Evolutionary conservation across 2,329 filamentous ascomycete genomes (phyloP), one percentile per base, ranked within the genome.

Genomic region (Colletotrichum plurivorum): DNA sequence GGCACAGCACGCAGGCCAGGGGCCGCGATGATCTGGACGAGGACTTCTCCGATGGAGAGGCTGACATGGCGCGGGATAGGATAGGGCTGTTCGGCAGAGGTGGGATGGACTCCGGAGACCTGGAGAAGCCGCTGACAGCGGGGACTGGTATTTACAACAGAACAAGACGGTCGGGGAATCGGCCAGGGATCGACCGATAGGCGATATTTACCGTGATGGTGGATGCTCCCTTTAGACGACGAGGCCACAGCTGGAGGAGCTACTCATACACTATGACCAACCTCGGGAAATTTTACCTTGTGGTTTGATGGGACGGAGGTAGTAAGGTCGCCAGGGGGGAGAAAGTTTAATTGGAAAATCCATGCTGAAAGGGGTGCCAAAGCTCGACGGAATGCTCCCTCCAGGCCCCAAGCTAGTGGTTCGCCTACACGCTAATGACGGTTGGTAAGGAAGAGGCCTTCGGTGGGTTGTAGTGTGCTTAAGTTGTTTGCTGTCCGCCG

Each of bases 1-100:
- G 87, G 75, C 88, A 90, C 31, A 89, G 79, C n/a, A 87, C 85
- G 72, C 87, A 88, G 12, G 63, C 63, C 36, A 67, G 22, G 25
- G 85, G 48, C 39, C 60, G 46, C 27, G 63, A 51, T 25, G 59
- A 52, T 27, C 62, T 67, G 13, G 57, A 43, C 1, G 63, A 62
- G n/a, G 57, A 22, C 43, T 55, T 67, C 7, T 55, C 57, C 31
- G 43, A 22, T 41, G 63, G 43, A 31, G 63, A 62, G 25, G 56
- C 51, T 25, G 63, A 62, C 57, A 67, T 67, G 27, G 45, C 43
- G 63, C 1, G 31, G 15, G 46, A 41, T 3, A 7, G 27, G n/a
- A 18, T 3, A 20, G 48, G 48, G 25, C 25, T 27, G 4, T 31
- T 51, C 57, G 31, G n/a, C 20, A 51, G 57, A 22, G 3, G 63